These are phyloP conservation scores for Lumnitzera racemosa DNA, from an alignment of 345 rosid genomes.

Conservation along the genomic window DNA sequence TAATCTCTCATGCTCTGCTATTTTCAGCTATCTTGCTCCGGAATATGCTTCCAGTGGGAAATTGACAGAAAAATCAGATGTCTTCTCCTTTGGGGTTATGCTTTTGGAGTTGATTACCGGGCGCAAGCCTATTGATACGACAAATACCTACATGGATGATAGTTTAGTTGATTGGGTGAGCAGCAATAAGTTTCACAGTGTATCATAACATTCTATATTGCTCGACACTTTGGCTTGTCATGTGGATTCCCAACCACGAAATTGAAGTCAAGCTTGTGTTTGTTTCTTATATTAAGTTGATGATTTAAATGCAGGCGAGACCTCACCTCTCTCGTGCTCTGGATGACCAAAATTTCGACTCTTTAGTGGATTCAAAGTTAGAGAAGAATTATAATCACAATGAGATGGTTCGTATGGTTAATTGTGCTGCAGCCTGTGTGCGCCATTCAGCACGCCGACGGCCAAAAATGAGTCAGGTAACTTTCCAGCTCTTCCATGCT, in stretches of 20 bases:
- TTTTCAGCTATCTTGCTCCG: conserved; percentile 79
- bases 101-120: conserved; percentile 87
- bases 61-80: conserved; percentile 78
- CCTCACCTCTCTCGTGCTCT: conserved; percentile 60
- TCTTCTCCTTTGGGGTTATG: conserved; percentile 88
- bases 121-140: conserved; percentile 66
- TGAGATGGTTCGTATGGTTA: conserved; percentile 78
- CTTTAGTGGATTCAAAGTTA: conserved; percentile 55
- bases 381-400: conserved; percentile 44
- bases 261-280: too few relatives aligned
- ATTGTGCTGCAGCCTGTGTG: conserved; percentile 82
- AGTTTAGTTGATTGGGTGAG: conserved; percentile 96
- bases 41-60: conserved; percentile 96
- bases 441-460: conserved; percentile 86
- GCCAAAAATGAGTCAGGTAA: conserved; percentile 88
- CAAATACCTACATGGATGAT: conserved; percentile 58
- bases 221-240: too few relatives aligned
- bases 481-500: not conserved
- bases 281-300: too few relatives aligned
- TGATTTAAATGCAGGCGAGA: conserved; percentile 47
- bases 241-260: too few relatives aligned
- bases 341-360: conserved; percentile 53
- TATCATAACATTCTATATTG: too few relatives aligned
- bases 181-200: not conserved
- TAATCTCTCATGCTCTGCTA: not conserved